phyloP scores from a whole-genome alignment of 2,329 filamentous ascomycete species.

The Allantophomopsis cytisporea region DNA sequence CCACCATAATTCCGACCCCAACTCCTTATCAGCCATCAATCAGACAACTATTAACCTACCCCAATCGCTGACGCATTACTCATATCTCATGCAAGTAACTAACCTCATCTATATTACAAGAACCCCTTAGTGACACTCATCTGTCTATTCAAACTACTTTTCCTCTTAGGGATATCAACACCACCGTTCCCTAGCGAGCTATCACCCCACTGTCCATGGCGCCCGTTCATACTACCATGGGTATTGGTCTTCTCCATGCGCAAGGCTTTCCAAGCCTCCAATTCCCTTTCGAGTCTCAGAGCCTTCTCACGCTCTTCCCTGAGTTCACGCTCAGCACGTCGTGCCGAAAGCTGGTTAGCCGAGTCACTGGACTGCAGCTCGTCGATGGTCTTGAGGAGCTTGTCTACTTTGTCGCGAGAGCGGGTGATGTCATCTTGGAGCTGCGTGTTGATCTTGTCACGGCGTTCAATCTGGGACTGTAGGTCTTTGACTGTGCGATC shows the following conservation, averaged over 20 bases:
- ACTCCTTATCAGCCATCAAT: too few species aligned
- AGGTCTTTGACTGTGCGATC: slow-evolving; percentile 91
- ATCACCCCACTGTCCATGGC: slow-evolving; percentile 15
- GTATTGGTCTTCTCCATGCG: slow-evolving; percentile 42
- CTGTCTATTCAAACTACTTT: slow-evolving; percentile 48
- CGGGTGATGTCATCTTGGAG: slow-evolving; percentile 74
- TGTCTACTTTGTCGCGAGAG: slow-evolving; percentile 81
- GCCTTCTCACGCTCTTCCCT: slow-evolving; percentile 78
- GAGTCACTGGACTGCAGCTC: slow-evolving; percentile 86
- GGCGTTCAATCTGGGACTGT: slow-evolving; percentile 81
- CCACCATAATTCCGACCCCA: too few species aligned
- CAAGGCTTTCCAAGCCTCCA: slow-evolving; percentile 68
- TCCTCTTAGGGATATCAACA: slow-evolving; percentile 47
- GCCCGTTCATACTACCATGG: slow-evolving; percentile 7
- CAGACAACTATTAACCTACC: too few species aligned
- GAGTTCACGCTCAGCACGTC: slow-evolving; percentile 80
- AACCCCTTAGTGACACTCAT: slow-evolving; percentile 71
- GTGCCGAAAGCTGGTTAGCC: slow-evolving; percentile 63
- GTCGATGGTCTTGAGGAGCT: slow-evolving; percentile 81
- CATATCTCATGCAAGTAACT: too few species aligned
- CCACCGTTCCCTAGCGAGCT: slow-evolving; percentile 14
- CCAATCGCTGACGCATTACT: too few species aligned
- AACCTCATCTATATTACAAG: slow-evolving; percentile 26
- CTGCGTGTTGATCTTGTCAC: slow-evolving; percentile 74
- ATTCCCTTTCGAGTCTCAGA: slow-evolving; percentile 71